Percentiles rank a stretch among this genome's conserved stretches.
Conservation (phyloP, 2,329 filamentous ascomycete species). For the Emericellopsis cladophorae region DNA sequence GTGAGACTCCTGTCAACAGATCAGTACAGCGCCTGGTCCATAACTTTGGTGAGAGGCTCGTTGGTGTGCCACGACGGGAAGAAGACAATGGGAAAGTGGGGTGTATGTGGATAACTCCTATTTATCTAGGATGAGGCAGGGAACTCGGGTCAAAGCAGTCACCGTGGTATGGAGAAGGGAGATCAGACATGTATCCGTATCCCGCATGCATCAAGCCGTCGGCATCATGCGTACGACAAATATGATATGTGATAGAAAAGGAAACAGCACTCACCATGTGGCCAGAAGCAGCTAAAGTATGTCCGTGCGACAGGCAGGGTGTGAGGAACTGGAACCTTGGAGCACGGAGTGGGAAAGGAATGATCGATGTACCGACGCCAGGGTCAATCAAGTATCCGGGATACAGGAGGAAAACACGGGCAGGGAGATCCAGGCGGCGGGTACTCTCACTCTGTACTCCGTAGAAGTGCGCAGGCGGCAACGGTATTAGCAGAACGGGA, state of each 20-base stretch:
- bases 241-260: conserved; percentile 4
- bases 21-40: conserved; percentile 22
- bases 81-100: conserved; percentile 5
- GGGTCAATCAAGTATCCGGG: conserved; percentile 20
- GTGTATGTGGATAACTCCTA: conserved; percentile 3
- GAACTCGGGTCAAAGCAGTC: conserved; percentile 4
- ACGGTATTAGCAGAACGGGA: no score
- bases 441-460: background rate
- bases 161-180: background rate
- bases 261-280: conserved; percentile 34
- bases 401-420: conserved; percentile 13
- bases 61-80: background rate
- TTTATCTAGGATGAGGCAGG: conserved; percentile 7
- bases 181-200: conserved; percentile 29
- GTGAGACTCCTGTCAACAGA: conserved; percentile 17
- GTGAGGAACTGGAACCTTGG: conserved; percentile 20
- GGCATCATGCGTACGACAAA: conserved; percentile 6
- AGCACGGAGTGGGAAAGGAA: conserved; percentile 11
- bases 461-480: no score
- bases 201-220: conserved; percentile 29
- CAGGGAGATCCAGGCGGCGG: conserved; percentile 14
- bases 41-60: conserved; percentile 12
- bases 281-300: conserved; percentile 10
- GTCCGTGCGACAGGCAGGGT: conserved; percentile 22
- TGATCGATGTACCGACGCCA: conserved; percentile 21